Conservation (phyloP, 495 filamentous ascomycete genomes). For the Thozetella sp. region DNA sequence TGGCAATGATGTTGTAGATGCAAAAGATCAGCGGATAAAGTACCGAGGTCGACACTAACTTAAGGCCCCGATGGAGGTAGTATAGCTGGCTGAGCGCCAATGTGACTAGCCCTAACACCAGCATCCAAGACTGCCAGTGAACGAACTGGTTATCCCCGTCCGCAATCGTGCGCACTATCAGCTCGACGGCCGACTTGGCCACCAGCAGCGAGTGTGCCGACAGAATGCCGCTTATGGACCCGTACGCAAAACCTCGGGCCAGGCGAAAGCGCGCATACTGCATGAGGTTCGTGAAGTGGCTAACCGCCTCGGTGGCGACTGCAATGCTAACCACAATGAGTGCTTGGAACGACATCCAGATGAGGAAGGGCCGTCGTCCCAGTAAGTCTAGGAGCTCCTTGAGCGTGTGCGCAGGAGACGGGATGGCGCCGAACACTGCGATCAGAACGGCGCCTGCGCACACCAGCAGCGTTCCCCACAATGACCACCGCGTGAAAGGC, state of each 20-base stretch:
- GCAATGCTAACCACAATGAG: conserved; percentile 72
- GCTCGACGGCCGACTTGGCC: conserved; percentile 94
- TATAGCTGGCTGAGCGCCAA: conserved; percentile 92
- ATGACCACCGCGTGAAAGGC: conserved; percentile 89
- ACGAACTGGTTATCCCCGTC: conserved; percentile 93
- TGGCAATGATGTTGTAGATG: conserved; percentile 99
- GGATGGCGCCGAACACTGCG: conserved; percentile 90
- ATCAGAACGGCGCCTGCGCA: conserved; percentile 86
- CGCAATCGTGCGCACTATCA: conserved; percentile 89
- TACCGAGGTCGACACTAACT: conserved; percentile 92
- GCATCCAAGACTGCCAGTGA: conserved; percentile 95
- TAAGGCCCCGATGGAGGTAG: conserved; percentile 91
- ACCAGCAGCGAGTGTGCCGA: conserved; percentile 92
- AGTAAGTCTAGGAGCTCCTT: conserved; percentile 80
- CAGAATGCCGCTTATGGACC: conserved; percentile 86
- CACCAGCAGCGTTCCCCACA: conserved; percentile 86
- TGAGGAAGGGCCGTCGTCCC: conserved; percentile 72
- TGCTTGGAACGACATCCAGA: conserved; percentile 85
- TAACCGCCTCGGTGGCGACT: conserved; percentile 60
- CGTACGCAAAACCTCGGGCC: conserved; percentile 85
- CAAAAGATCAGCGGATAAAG: conserved; percentile 98
- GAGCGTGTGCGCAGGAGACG: conserved; percentile 90
- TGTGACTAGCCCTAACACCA: conserved; percentile 77
- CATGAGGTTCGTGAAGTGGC: conserved; percentile 44
- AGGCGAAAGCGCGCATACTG: conserved; percentile 69